Evolutionary conservation across 352 stramenopile genomes (phyloP), one percentile per base, ranked within the genome.

Genomic region (Phytophthora citricola): DNA sequence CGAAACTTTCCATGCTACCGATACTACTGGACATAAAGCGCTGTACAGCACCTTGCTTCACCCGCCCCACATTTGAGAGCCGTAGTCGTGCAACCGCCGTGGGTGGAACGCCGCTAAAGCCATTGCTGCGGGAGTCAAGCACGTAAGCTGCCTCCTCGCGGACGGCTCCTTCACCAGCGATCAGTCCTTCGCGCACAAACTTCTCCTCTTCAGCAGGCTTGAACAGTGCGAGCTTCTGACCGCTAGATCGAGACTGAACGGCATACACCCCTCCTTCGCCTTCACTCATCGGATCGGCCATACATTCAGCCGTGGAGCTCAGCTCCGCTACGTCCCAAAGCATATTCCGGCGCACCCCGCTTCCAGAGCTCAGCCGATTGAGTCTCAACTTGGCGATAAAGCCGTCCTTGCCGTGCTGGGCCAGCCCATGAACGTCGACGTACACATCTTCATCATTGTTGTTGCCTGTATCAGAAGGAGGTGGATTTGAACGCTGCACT

Each of bases 1-100:
- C 89, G 46, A 91, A 93, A 5, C 89, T 85, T 36, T 93, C 85
- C 82, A 93, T 92, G 32, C 83, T 92, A 1, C 83, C 85, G 36
- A 87, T 91, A 26, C 60, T 89, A 46, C 81, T 90, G 26, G 70
- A 58, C 80, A 97, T 92, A 51, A 95, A 97, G 14, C 78, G 76
- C 63, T 97, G 90, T 0, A 94, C 76, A 2, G 85, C 82, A 3
- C 88, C 90, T 54, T 91, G 76, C 61, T 91, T 92, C 2, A 76
- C 67, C 43, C 48, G 39, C 0, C 66, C 63, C 1, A 84, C 64
- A 36, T 60, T 82, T 10, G 79, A 66, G 5, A 93, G 71, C 4
- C 85, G 75, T 10, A 93, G 50, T 3, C 82, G 79, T 31, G 85
- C 85, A 1, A 91, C 81, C 6, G 87, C 86, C 12, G 87, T 95